Evolutionary conservation across 768 basidiomycete species (phyloP), one percentile per base, ranked within the genome.

Genomic region (Multifurca ochricompacta): DNA sequence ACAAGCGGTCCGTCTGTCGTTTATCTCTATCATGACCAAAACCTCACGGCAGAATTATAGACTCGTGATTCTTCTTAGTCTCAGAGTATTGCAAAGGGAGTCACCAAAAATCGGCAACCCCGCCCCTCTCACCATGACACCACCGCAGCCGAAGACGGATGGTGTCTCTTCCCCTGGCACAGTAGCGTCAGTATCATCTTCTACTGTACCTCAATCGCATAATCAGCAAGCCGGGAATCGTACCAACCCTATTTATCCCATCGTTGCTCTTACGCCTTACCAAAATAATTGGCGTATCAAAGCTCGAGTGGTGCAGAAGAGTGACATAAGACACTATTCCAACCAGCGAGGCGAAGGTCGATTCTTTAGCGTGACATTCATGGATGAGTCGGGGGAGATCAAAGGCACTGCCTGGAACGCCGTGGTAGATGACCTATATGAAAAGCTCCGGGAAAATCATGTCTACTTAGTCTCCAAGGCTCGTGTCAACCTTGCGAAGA

Each of bases 211-310:
- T 3, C 49, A 47, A 25, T n/a, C 35, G 13, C 55, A 54, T 34
- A 58, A 21, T 23, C 56, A 45, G 21, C 58, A 41, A 36, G 43
- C 37, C 3, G 49, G 49, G n/a, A 40, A 52, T 19, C 62, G 64
- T 23, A 68, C 67, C 35, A 64, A 65, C 11, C 63, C 76, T 0
- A 67, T 83, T 30, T 84, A 84, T 68, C 95, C 94, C 2, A 98
- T 99, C 60, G 95, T 96, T 66, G 87, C 84, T 5, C 78, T 98
- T 41, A 93, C 88, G 65, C 95, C 95, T 8, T 98, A 97, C 64
- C 92, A 96, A 70, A 97, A 95, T 73, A 91, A 91, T 69, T 99
- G 96, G 96, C 93, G 90, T 9, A 95, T 98, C 75, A 93, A 92
- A 67, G 95, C 91, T 27, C 85, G 91, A 37, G 91, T 97, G 45